Conservation (phyloP, 148 eudicot species). For the Vaccinium macrocarpon region DNA sequence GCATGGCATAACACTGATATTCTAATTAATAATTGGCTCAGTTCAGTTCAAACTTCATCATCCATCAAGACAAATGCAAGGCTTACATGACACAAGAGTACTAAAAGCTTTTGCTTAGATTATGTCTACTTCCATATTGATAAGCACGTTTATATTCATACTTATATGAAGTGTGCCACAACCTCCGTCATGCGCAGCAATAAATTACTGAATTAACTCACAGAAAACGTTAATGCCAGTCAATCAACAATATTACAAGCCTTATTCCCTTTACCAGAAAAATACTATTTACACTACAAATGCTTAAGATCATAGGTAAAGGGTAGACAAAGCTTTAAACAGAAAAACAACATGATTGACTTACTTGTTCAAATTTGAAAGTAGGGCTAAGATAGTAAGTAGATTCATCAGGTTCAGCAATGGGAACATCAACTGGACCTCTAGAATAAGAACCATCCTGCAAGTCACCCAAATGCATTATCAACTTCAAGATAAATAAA, state of each 20-base stretch:
- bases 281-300: background rate
- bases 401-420: conserved; percentile 65
- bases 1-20: background rate
- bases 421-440: conserved; percentile 93
- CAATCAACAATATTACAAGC: conserved; percentile 1
- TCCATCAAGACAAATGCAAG: background rate
- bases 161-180: background rate
- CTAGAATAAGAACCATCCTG: conserved; percentile 99
- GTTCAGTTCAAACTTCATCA: background rate
- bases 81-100: background rate
- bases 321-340: background rate
- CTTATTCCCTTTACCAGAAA: background rate
- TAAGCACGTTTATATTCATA: background rate
- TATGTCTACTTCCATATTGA: background rate
- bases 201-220: background rate
- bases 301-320: background rate
- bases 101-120: background rate
- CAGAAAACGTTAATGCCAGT: background rate
- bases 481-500: background rate
- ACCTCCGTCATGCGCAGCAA: background rate
- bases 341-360: conserved; percentile 17
- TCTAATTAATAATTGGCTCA: background rate
- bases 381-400: conserved; percentile 80
- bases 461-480: conserved; percentile 17
- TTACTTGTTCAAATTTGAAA: conserved; percentile 90